Percentiles rank a stretch among this genome's conserved stretches.
Evolutionary conservation across 768 basidiomycete species (phyloP).

Genomic region (Strobilomyces dryophilus): DNA sequence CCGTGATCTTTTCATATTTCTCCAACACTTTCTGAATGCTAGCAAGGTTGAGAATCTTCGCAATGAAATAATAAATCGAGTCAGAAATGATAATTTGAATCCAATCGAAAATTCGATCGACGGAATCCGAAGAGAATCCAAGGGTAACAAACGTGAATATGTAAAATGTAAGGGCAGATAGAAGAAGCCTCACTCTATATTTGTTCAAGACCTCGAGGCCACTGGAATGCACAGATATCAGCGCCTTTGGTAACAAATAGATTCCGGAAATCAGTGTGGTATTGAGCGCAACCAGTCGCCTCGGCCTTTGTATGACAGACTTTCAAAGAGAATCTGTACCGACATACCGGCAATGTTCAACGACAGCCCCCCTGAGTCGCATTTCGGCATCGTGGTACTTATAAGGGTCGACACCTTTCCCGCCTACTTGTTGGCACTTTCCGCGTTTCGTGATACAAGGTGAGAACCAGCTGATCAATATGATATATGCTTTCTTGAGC

Average conservation of each 20-base stretch:
- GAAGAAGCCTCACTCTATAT: conserved; percentile 57
- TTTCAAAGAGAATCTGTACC: background rate
- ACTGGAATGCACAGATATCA: conserved; percentile 32
- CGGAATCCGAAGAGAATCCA: background rate
- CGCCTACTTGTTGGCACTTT: background rate
- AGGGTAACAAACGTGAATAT: background rate
- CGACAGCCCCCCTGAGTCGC: conserved; percentile 74
- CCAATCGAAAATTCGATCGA: background rate
- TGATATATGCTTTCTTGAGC: conserved; percentile 7
- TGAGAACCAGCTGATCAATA: background rate
- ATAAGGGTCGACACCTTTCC: conserved; percentile 47
- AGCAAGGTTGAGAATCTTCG: conserved; percentile 77
- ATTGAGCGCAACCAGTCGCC: background rate
- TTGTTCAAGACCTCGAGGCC: conserved; percentile 82
- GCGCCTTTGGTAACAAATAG: background rate
- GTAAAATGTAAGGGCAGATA: background rate
- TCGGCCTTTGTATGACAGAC: too few relatives aligned
- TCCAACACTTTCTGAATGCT: conserved; percentile 86
- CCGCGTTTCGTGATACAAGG: background rate
- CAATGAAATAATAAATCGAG: background rate
- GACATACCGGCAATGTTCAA: conserved; percentile 75
- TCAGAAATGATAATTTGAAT: background rate
- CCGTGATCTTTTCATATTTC: conserved; percentile 81
- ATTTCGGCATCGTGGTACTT: conserved; percentile 81
- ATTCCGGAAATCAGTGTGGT: background rate